Evolutionary conservation across 176 grass and related monocot species (phyloP), one percentile per base, ranked within the genome.

Genomic region (Cocos nucifera): DNA sequence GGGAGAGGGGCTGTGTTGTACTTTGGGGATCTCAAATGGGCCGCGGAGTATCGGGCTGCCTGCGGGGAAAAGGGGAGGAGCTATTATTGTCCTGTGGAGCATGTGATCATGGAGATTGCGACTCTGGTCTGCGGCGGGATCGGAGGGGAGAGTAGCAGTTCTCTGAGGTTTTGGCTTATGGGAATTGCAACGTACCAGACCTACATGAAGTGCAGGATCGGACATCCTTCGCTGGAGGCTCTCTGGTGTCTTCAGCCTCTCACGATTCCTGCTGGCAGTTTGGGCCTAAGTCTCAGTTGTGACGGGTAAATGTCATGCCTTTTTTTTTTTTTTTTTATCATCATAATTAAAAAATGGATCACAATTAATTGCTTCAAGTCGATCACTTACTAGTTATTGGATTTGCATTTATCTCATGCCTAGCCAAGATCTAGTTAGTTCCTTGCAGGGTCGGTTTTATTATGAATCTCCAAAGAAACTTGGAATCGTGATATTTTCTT

Each of bases 231-330:
- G 21, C 62, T 96, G 71, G 91, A 90, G 64, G 77, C 4, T 65
- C 53, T 96, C 14, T 95, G 90, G 91, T 86, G 65, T 15, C 74
- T 96, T 19, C 86, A 90, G 75, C 77, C 80, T 62, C 72, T 90
- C 64, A 79, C 80, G 63, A 78, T 84, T 57, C 83, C 80, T 28
- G 65, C 60, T 61, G 61, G 83, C 28, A 74, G 80, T 75, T 87
- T 90, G 62, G 77, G 78, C 23, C 70, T 96, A 21, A 90, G 83
- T 58, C 86, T 96, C 69, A 87, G 73, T 53, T 85, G 78, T 64
- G 83, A 85, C 75, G 87, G 91, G 91, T 96, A 90, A 74, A 35
- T 24, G 20, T 59, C 29, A 35, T 16, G 7, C 24, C 24, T 3
- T 1, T 52, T n/a, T 30, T 29, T n/a, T 59, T 1, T 52, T 22